phyloP scores from a whole-genome alignment of 768 basidiomycete genomes.

The Asterophora lycoperdoides region DNA sequence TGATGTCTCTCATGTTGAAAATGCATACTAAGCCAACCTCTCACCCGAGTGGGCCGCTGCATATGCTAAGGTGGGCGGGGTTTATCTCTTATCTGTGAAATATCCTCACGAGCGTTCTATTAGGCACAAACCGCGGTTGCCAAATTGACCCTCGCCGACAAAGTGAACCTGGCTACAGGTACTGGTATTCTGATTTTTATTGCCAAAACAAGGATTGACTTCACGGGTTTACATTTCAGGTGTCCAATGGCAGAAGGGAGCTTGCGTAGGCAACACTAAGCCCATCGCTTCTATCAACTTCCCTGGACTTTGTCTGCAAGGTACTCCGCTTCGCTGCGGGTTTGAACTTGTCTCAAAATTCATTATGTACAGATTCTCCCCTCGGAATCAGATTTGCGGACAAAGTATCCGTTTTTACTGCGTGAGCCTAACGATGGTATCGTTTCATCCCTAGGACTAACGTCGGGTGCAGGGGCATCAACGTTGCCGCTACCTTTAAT shows the following conservation, averaged over 20 bases:
- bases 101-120: neutral
- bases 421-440: constrained; percentile 27
- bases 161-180: constrained; percentile 55
- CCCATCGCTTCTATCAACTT: constrained; percentile 43
- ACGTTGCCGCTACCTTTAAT: constrained; percentile 51
- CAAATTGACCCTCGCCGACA: constrained; percentile 51
- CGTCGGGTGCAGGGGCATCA: constrained; percentile 36
- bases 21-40: constrained; percentile 31
- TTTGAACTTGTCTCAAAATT: no score
- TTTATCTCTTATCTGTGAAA: neutral
- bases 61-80: constrained; percentile 40
- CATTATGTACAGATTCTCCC: constrained; percentile 33
- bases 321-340: constrained; percentile 14
- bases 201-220: no score
- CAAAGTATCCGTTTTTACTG: constrained; percentile 44
- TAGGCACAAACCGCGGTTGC: constrained; percentile 47
- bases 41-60: constrained; percentile 53
- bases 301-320: constrained; percentile 49
- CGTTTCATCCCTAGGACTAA: neutral
- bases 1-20: neutral
- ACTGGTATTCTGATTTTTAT: constrained; percentile 1
- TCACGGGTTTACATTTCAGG: constrained; percentile 17
- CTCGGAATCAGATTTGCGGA: constrained; percentile 48
- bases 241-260: constrained; percentile 42
- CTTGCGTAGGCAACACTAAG: constrained; percentile 49